A percentile compares a stretch with the other conserved stretches of the same genome.
Evolutionary conservation across 371 early-diverging fungal species (phyloP).

Genomic region (Phascolomyces articulosus): DNA sequence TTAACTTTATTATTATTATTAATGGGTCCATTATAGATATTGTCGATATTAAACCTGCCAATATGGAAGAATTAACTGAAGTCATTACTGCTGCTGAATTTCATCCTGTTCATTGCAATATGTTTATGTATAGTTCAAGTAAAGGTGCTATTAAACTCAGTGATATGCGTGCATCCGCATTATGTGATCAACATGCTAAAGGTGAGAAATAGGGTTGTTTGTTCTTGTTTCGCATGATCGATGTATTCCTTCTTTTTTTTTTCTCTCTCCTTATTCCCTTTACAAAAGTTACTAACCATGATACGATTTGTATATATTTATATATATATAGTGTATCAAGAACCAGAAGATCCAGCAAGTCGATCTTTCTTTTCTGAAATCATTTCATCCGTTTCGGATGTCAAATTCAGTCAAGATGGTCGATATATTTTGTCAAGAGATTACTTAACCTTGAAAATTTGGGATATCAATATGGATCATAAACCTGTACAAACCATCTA

Average conservation of each 20-base stretch:
- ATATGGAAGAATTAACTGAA: slow-evolving; percentile 98
- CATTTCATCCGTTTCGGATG: slow-evolving; percentile 96
- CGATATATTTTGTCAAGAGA: slow-evolving; percentile 96
- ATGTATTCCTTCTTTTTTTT: too few species aligned
- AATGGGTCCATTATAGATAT: slow-evolving; percentile 69
- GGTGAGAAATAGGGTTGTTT: slow-evolving; percentile 53
- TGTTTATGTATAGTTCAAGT: slow-evolving; percentile 98
- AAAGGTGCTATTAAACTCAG: slow-evolving; percentile 97
- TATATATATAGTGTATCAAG: slow-evolving; percentile 94
- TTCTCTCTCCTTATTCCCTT: too few species aligned
- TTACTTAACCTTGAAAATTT: slow-evolving; percentile 94
- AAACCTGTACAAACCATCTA: slow-evolving; percentile 92
- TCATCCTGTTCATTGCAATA: slow-evolving; percentile 93
- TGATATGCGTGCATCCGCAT: slow-evolving; percentile 95
- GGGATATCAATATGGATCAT: slow-evolving; percentile 97
- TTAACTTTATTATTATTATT: too few species aligned
- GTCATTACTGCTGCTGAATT: slow-evolving; percentile 99
- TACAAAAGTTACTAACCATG: not conserved
- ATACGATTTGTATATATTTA: too few species aligned
- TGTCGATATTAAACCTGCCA: slow-evolving; percentile 99
- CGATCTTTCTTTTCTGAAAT: slow-evolving; percentile 98
- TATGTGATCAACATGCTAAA: slow-evolving; percentile 94
- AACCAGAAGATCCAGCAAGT: slow-evolving; percentile 89
- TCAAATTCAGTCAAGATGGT: slow-evolving; percentile 95
- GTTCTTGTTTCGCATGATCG: too few species aligned